phyloP scores from a whole-genome alignment of 345 rosid genomes.

The Raphanus sativus region DNA sequence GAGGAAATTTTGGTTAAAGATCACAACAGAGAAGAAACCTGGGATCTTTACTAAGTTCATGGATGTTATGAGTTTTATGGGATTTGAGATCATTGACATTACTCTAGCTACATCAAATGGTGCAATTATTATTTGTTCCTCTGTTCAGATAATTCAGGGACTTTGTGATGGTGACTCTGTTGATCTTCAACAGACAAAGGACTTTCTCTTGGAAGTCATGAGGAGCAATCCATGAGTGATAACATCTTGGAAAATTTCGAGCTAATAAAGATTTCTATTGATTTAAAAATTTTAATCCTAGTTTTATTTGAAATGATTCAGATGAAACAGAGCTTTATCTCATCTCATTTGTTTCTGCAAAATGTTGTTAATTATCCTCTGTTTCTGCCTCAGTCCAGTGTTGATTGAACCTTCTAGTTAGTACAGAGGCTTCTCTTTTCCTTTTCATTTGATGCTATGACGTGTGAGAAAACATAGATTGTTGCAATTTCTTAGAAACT shows the following conservation, averaged over 20 bases:
- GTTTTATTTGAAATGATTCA: constrained; percentile 4
- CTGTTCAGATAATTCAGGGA: constrained; percentile 47
- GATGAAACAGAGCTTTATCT: constrained; percentile 9
- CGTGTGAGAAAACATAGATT: not conserved
- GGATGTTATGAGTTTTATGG: constrained; percentile 53
- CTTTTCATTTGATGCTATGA: not conserved
- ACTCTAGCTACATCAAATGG: constrained; percentile 58
- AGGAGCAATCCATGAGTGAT: constrained; percentile 18
- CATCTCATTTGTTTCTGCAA: not conserved
- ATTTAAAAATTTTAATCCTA: not conserved
- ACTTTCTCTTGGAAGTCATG: constrained; percentile 30
- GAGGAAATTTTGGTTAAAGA: constrained; percentile 69
- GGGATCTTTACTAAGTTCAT: constrained; percentile 61
- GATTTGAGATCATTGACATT: constrained; percentile 59
- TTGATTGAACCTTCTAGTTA: not conserved
- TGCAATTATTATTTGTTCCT: constrained; percentile 55
- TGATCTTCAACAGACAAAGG: constrained; percentile 18
- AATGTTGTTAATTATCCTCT: not conserved
- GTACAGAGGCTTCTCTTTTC: not conserved
- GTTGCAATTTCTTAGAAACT: not conserved
- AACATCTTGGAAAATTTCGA: not conserved
- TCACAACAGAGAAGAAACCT: constrained; percentile 51
- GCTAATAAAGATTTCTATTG: not conserved
- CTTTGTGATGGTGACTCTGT: constrained; percentile 13
- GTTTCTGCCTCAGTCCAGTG: not conserved